Evolutionary conservation across 768 basidiomycete genomes (phyloP).

Genomic region (Kwoniella dejecticola): DNA sequence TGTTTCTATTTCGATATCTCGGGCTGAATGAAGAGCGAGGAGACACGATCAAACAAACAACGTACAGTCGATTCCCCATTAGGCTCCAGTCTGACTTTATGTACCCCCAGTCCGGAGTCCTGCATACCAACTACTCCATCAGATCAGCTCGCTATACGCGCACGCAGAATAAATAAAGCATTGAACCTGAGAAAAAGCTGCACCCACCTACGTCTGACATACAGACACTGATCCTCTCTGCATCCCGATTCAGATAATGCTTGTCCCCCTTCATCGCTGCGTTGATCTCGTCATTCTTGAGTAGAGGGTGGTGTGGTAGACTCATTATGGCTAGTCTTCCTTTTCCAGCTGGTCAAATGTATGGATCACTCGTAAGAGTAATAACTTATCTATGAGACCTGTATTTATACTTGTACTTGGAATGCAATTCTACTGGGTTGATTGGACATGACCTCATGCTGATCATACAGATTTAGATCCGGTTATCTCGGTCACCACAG

Average conservation of each 20-base stretch:
- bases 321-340: not conserved
- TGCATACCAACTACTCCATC: constrained; percentile 5
- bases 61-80: constrained; percentile 14
- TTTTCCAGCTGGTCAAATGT: not conserved
- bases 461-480: not conserved
- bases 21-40: not conserved
- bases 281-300: constrained; percentile 6
- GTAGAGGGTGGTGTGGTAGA: not conserved
- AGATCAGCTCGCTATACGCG: not conserved
- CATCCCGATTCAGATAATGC: constrained; percentile 11
- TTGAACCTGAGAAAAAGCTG: not conserved
- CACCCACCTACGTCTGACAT: constrained; percentile 22
- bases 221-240: constrained; percentile 8
- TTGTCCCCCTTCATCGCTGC: constrained; percentile 2
- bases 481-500: too few relatives aligned
- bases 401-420: not conserved
- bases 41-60: not conserved
- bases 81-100: constrained; percentile 4
- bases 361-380: not conserved
- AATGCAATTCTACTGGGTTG: not conserved
- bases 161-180: not conserved
- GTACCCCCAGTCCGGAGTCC: constrained; percentile 10
- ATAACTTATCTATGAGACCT: not conserved
- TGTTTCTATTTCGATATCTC: not conserved
- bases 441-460: not conserved